Evolutionary conservation across 345 rosid species (phyloP), one percentile per base, ranked within the genome.

Genomic region (Linum trigynum): DNA sequence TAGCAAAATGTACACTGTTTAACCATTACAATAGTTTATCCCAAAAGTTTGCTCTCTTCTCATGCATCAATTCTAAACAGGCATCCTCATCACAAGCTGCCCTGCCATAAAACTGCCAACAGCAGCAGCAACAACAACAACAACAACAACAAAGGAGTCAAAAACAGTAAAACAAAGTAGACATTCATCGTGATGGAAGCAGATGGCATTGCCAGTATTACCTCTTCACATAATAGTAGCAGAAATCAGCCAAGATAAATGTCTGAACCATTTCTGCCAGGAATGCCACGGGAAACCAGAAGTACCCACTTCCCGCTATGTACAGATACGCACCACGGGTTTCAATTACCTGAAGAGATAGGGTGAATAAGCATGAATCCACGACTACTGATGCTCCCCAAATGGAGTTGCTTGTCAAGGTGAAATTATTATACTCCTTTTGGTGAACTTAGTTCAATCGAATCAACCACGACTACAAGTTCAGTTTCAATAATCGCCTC

Each of bases 151-250:
- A 38, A 10, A 5, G 60, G 12, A 2, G 2, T 7, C 55, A 17
- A 42, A 57, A 7, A 23, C 0, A n/a, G 5, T 62, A 5, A 35
- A 15, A 37, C 0, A 3, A 32, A 14, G 3, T 71, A 7, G 7
- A 2, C 12, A 5, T 7, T 45, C 51, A 2, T 45, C 7, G 3
- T 45, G 3, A 48, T 2, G 9, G 12, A 15, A 48, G 53, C 14
- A 9, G 53, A 9, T 48, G 14, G 53, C 2, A 5, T 48, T 9
- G 53, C 3, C 14, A 42, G 9, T 42, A 42, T 45, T 51, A 85
- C 98, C 96, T 86, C 74, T 82, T 86, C 56, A 84, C 70, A 73
- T 92, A 89, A 76, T 89, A 92, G 78, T 83, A 92, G 67, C 96
- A 89, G 51, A 92, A 92, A 67, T 92, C 96, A 0, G 88, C 85